Percentiles rank a stretch among this genome's conserved stretches.
phyloP scores from a whole-genome alignment of 768 basidiomycete genomes.

The Galerina marginata region DNA sequence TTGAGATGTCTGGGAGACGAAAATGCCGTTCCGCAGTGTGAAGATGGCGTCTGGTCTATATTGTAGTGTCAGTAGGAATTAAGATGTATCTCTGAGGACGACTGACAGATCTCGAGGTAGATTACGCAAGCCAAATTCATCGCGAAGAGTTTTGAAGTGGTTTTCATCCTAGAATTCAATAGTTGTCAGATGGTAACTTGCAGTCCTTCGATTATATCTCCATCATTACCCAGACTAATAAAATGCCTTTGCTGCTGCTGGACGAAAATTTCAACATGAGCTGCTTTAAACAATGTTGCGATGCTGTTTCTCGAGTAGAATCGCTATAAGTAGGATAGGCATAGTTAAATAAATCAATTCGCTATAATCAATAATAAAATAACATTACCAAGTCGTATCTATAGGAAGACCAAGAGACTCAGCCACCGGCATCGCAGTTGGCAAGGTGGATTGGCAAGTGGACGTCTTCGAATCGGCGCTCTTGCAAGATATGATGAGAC shows the following conservation, averaged over 20 bases:
- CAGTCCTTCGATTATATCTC: background rate
- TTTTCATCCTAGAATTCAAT: constrained; percentile 9
- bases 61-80: background rate
- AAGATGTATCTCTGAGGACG: background rate
- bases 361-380: background rate
- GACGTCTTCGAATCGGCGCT: background rate
- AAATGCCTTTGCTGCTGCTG: constrained; percentile 6
- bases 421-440: constrained; percentile 13
- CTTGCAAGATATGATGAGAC: constrained; percentile 10
- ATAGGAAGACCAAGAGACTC: constrained; percentile 6
- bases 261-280: constrained; percentile 12
- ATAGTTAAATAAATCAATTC: background rate
- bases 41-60: constrained; percentile 6
- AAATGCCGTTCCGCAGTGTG: constrained; percentile 14
- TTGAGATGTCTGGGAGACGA: constrained; percentile 14
- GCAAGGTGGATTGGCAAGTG: background rate
- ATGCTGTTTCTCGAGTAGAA: background rate
- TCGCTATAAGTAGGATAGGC: background rate
- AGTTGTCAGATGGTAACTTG: background rate
- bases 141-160: constrained; percentile 6
- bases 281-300: constrained; percentile 5
- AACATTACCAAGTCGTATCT: constrained; percentile 12
- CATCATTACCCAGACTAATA: constrained; percentile 14
- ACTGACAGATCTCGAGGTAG: constrained; percentile 12
- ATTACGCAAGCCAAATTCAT: constrained; percentile 13